These are phyloP conservation scores for Penicillium rolfsii DNA, from an alignment of 2,329 filamentous ascomycete genomes.

Conservation along the genomic window DNA sequence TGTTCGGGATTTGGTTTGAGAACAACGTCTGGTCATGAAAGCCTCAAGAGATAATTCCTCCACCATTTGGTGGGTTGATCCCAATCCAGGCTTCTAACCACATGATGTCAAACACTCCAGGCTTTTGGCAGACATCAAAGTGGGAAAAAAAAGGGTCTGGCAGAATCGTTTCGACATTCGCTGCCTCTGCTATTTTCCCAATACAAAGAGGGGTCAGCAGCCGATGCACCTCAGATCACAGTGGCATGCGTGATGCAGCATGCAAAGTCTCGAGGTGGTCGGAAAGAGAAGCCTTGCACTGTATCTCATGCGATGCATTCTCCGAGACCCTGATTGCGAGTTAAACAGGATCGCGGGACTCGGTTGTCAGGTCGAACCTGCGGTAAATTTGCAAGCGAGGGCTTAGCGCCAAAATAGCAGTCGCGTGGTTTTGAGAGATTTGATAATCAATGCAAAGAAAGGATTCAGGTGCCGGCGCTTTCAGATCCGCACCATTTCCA, in stretches of 20 bases:
- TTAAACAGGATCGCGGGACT: neutral
- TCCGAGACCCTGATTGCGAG: neutral
- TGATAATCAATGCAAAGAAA: neutral
- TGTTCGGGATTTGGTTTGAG: neutral
- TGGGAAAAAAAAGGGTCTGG: neutral
- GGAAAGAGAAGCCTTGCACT: neutral
- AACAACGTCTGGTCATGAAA: neutral
- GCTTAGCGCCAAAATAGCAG: neutral
- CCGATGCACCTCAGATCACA: neutral
- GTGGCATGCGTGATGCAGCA: neutral
- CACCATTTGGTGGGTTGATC: neutral
- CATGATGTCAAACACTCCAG: neutral
- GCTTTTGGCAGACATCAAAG: neutral
- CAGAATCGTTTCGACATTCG: neutral
- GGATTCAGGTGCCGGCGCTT: neutral
- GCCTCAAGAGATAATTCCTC: neutral
- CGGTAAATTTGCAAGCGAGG: neutral
- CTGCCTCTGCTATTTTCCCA: neutral
- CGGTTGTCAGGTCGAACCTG: neutral
- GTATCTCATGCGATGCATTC: no score
- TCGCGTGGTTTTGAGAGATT: neutral
- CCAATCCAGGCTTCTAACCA: neutral
- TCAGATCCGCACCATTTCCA: conserved; percentile 42
- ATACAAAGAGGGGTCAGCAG: neutral
- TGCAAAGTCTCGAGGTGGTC: neutral